Evolutionary conservation across 306 rosid genomes (phyloP).

Genomic region (Malus orientalis): DNA sequence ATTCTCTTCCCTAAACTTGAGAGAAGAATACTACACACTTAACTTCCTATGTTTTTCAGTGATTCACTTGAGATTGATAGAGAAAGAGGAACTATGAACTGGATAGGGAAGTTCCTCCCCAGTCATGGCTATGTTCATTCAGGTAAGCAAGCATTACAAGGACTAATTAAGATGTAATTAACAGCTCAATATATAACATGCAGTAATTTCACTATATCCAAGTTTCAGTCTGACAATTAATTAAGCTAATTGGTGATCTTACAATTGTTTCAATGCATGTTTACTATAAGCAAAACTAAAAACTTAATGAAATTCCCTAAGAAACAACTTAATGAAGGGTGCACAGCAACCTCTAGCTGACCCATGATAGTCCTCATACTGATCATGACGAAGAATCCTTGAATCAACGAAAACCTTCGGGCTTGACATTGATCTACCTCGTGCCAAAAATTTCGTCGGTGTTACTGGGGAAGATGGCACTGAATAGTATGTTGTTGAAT

Average conservation of each 20-base stretch:
- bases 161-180: neutral
- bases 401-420: conserved; percentile 6
- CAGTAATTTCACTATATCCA: neutral
- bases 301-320: conserved; percentile 12
- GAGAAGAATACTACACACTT: neutral
- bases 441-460: neutral
- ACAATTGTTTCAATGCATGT: neutral
- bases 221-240: neutral
- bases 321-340: conserved; percentile 40
- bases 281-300: conserved; percentile 19
- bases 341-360: conserved; percentile 2
- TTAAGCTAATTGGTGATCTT: neutral
- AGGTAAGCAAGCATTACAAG: neutral
- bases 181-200: neutral
- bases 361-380: conserved; percentile 10
- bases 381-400: conserved; percentile 1
- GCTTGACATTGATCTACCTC: neutral
- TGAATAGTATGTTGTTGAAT: conserved; percentile 18
- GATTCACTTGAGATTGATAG: neutral
- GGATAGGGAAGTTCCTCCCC: neutral
- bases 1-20: neutral
- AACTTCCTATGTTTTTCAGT: neutral
- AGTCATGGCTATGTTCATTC: neutral
- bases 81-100: neutral
- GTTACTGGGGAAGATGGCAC: conserved; percentile 40